Percentiles rank a stretch among this genome's conserved stretches.
These are phyloP conservation scores for Bassia scoparia DNA, from an alignment of 148 eudicot species.

Conservation along the genomic window DNA sequence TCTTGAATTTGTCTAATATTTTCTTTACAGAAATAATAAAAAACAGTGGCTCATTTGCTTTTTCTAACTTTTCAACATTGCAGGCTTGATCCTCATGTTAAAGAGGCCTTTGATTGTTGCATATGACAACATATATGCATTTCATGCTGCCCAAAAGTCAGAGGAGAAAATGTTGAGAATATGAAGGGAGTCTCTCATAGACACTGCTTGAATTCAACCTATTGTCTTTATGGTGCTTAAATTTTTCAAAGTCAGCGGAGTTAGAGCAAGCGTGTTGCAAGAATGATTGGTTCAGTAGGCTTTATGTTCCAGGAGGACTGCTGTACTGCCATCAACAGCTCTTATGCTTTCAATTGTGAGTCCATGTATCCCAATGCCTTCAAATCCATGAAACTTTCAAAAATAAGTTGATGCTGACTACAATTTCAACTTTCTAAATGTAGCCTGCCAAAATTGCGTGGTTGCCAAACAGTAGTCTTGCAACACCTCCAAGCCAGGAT, in stretches of 20 bases:
- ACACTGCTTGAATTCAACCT: neutral
- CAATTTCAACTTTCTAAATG: constrained; percentile 14
- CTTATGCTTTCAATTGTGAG: constrained; percentile 96
- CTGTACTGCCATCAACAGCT: constrained; percentile 96
- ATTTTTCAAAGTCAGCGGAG: constrained; percentile 65
- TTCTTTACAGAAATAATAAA: neutral
- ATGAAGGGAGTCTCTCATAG: constrained; percentile 53
- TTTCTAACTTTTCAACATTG: constrained; percentile 11
- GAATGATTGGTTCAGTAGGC: constrained; percentile 93
- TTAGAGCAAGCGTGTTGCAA: constrained; percentile 88
- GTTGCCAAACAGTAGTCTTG: constrained; percentile 96
- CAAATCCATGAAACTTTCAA: neutral
- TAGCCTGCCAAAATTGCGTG: constrained; percentile 98
- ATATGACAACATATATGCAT: constrained; percentile 83
- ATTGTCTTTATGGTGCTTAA: constrained; percentile 18
- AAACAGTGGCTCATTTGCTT: neutral
- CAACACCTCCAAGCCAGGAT: constrained; percentile 87
- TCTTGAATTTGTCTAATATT: neutral
- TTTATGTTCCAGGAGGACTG: constrained; percentile 99
- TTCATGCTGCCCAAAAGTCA: constrained; percentile 88
- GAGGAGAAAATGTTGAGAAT: constrained; percentile 73
- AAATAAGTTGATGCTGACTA: constrained; percentile 11
- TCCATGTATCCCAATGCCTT: constrained; percentile 1
- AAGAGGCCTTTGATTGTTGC: constrained; percentile 99
- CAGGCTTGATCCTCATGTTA: constrained; percentile 87